Evolutionary conservation across 306 rosid species (phyloP), one percentile per base, ranked within the genome.

Genomic region (Crataegus laevigata): DNA sequence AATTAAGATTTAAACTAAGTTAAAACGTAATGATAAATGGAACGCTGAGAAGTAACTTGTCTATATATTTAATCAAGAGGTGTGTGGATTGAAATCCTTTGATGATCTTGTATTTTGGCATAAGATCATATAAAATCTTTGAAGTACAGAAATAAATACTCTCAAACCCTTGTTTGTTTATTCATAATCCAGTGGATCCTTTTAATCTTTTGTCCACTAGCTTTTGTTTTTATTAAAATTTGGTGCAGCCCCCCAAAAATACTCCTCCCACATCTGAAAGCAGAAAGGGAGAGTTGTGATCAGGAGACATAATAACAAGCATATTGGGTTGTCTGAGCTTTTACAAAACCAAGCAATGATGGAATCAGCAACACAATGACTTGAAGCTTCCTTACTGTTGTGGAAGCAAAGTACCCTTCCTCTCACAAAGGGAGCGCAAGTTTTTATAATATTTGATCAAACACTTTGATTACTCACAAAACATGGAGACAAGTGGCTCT

Each of bases 401-500:
- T 61, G 69, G 66, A 83, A 71, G 83, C 81, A 24, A 67, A 59
- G 63, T 68, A 32, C 21, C 36, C 14, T 51, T 22, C 63, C 29
- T 24, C 17, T 28, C 54, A 29, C 47, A 50, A 36, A 7, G 40
- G 9, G 40, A 36, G 40, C 40, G 9, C 40, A 36, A 36, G 40
- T 36, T 36, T 36, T 36, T 36, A 36, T 36, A 36, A 36, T 36
- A 36, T 36, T 36, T 36, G 9, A 60, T 71, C 52, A 38, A 40
- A 75, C 61, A 34, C 76, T 28, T 74, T 67, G 78, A 40, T 62
- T 52, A 26, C 47, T 72, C 71, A 67, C 57, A 70, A 78, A 78
- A 71, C 60, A 69, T 61, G 75, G 85, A 72, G 89, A 86, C 89
- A 86, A 76, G 78, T 74, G 62, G 75, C 36, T 65, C 64, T 59